phyloP scores from a whole-genome alignment of 495 filamentous ascomycete genomes.

The Niebla homalea region DNA sequence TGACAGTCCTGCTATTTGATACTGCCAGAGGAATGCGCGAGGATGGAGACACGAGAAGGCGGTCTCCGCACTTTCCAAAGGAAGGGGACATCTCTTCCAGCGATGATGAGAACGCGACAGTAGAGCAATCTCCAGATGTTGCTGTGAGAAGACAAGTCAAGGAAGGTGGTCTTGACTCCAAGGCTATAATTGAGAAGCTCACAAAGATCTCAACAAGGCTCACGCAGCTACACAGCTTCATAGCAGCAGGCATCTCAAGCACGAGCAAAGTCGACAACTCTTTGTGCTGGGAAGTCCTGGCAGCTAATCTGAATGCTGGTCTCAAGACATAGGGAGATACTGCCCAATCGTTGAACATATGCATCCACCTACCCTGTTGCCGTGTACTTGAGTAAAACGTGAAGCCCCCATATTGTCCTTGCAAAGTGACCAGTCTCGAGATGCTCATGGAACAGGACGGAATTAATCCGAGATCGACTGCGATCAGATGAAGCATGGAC shows the following conservation, averaged over 20 bases:
- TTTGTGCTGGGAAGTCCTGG: constrained; percentile 37
- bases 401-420: too few species aligned
- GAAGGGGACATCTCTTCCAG: constrained; percentile 8
- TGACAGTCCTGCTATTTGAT: constrained; percentile 39
- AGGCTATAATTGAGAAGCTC: constrained; percentile 18
- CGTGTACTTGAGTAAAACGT: too few species aligned
- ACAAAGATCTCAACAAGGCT: constrained; percentile 30
- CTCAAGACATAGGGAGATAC: not conserved
- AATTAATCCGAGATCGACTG: too few species aligned
- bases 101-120: constrained; percentile 14
- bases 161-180: constrained; percentile 12
- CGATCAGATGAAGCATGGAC: too few species aligned
- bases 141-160: not conserved
- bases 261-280: constrained; percentile 35
- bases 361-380: too few species aligned
- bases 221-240: constrained; percentile 28
- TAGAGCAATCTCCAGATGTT: too few species aligned
- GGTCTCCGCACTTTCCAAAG: constrained; percentile 2
- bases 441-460: too few species aligned
- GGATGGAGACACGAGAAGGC: constrained; percentile 3
- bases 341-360: too few species aligned
- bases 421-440: too few species aligned
- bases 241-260: constrained; percentile 32
- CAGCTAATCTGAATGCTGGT: constrained; percentile 26
- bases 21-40: constrained; percentile 23